These are phyloP conservation scores for Neoconidiobolus thromboides DNA, from an alignment of 371 early-diverging fungal species.

Conservation along the genomic window DNA sequence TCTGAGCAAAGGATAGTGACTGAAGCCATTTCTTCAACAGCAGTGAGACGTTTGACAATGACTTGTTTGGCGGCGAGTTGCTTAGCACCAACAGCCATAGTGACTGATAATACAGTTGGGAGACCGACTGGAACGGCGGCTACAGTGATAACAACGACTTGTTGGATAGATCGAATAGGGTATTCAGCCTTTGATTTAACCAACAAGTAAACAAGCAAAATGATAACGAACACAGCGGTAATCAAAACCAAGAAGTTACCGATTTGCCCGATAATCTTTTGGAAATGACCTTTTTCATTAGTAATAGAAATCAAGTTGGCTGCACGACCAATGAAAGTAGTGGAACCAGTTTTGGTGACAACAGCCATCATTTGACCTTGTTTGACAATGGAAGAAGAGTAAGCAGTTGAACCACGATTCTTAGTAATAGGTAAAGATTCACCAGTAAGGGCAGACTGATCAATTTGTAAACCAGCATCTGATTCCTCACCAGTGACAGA, in stretches of 20 bases:
- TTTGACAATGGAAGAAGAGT: conserved; percentile 67
- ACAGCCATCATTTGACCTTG: conserved; percentile 71
- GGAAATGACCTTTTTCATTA: conserved; percentile 67
- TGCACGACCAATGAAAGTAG: conserved; percentile 79
- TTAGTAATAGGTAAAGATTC: conserved; percentile 80
- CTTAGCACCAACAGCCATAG: conserved; percentile 89
- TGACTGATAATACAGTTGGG: conserved; percentile 91
- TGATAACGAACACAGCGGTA: conserved; percentile 55
- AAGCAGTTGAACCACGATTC: conserved; percentile 55
- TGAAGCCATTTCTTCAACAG: conserved; percentile 88
- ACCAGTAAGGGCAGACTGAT: conserved; percentile 90
- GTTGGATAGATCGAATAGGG: conserved; percentile 38
- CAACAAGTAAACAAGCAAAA: conserved; percentile 59
- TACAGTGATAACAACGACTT: conserved; percentile 79
- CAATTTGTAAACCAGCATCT: conserved; percentile 61
- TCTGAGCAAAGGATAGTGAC: conserved; percentile 88
- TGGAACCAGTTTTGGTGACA: conserved; percentile 63
- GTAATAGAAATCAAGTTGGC: conserved; percentile 72
- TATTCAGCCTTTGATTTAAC: conserved; percentile 16
- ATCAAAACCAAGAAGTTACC: conserved; percentile 81
- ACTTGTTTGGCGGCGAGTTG: conserved; percentile 83
- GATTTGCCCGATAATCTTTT: conserved; percentile 75
- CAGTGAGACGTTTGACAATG: conserved; percentile 85
- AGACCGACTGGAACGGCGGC: conserved; percentile 95
- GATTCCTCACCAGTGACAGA: conserved; percentile 59